Percentiles rank a stretch among this genome's conserved stretches.
phyloP scores from a whole-genome alignment of 257 asterid species.

The Eucommia ulmoides region DNA sequence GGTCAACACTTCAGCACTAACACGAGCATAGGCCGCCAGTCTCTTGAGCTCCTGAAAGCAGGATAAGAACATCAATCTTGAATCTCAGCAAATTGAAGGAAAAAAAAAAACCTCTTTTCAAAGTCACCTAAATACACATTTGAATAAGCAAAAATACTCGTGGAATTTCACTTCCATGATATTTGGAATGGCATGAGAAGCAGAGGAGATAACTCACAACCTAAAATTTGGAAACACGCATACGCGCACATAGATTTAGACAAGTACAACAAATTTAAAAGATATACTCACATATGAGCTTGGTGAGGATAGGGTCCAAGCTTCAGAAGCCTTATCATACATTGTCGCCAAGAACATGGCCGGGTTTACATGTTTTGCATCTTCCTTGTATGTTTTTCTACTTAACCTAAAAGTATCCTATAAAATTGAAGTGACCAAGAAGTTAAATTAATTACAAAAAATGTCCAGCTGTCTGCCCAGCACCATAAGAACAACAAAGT shows the following conservation, averaged over 20 bases:
- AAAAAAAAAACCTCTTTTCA: too few relatives aligned
- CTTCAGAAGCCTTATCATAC: conserved; percentile 77
- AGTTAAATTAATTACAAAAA: too few relatives aligned
- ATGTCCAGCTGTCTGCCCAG: too few relatives aligned
- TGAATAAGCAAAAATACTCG: too few relatives aligned
- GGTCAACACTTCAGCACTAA: conserved; percentile 61
- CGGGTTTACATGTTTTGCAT: conserved; percentile 32
- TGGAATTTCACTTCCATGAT: too few relatives aligned
- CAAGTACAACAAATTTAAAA: conserved; percentile 4
- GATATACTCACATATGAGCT: conserved; percentile 50
- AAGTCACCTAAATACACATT: too few relatives aligned
- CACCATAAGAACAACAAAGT: too few relatives aligned
- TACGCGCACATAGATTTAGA: not conserved
- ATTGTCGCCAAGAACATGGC: conserved; percentile 77
- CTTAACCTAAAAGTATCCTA: conserved; percentile 59
- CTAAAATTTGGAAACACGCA: not conserved
- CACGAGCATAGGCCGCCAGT: conserved; percentile 71
- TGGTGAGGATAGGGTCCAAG: conserved; percentile 79
- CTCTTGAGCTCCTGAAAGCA: conserved; percentile 85
- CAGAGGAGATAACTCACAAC: too few relatives aligned
- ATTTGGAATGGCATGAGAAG: too few relatives aligned
- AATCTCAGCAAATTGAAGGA: too few relatives aligned
- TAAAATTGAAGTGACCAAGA: conserved; percentile 11
- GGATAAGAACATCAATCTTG: too few relatives aligned
- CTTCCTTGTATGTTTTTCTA: conserved; percentile 45